Evolutionary conservation across 192 early-diverging fungal genomes (phyloP).

Genomic region (Pilobolus umbonatus): DNA sequence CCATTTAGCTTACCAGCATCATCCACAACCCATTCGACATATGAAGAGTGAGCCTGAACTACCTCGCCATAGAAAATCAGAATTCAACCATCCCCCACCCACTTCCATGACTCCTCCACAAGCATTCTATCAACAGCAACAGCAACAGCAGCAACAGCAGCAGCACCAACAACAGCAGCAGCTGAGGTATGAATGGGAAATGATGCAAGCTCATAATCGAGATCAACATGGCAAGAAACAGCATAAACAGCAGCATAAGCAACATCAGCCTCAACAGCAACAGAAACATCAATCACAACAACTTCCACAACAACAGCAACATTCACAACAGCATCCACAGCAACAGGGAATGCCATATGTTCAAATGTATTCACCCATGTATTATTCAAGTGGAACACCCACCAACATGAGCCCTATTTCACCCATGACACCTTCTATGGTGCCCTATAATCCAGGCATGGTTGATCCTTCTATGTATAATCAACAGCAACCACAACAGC

Average conservation of each 20-base stretch:
- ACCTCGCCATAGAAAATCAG: background rate
- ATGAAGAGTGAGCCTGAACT: slow-evolving; percentile 19
- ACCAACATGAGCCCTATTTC: no score
- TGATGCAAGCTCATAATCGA: background rate
- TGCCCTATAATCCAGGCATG: slow-evolving; percentile 1
- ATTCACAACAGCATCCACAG: background rate
- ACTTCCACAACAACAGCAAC: background rate
- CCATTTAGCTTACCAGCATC: background rate
- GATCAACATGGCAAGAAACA: no score
- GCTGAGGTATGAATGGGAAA: background rate
- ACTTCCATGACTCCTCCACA: background rate
- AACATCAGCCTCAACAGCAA: background rate
- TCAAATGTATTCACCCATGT: no score
- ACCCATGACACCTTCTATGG: background rate
- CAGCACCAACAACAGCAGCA: background rate
- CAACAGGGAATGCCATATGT: no score
- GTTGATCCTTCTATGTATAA: slow-evolving; percentile 1
- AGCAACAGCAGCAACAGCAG: slow-evolving; percentile 9
- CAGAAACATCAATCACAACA: background rate
- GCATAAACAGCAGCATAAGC: background rate
- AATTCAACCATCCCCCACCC: background rate
- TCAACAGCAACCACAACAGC: background rate
- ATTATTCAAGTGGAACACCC: no score
- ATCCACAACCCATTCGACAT: slow-evolving; percentile 1
- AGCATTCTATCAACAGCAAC: background rate